Percentiles rank a stretch among this genome's conserved stretches.
phyloP scores from a whole-genome alignment of 116 monocot genomes.

The Zostera marina region DNA sequence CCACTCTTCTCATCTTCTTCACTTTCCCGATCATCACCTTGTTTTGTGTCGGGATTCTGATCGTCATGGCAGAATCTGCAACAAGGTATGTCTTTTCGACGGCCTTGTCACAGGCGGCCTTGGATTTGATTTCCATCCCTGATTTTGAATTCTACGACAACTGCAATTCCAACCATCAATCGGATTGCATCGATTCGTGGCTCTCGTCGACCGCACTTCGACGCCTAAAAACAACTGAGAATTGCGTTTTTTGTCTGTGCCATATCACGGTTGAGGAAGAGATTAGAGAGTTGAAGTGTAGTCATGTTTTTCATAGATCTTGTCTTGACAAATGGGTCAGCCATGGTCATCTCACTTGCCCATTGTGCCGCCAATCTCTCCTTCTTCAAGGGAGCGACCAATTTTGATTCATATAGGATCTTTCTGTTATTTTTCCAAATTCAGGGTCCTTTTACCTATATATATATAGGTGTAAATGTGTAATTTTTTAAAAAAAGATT shows the following conservation, averaged over 20 bases:
- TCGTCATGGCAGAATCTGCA: neutral
- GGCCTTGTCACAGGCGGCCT: neutral
- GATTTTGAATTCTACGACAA: neutral
- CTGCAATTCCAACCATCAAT: neutral
- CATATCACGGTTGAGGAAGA: conserved; percentile 18
- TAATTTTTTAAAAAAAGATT: too few relatives aligned
- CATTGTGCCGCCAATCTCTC: conserved; percentile 12
- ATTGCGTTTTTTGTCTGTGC: conserved; percentile 18
- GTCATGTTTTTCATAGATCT: conserved; percentile 21
- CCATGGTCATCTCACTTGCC: conserved; percentile 8
- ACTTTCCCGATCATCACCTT: neutral
- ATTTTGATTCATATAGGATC: too few relatives aligned
- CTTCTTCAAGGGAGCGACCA: neutral
- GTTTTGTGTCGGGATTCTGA: neutral
- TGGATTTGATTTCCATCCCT: too few relatives aligned
- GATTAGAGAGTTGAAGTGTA: conserved; percentile 14
- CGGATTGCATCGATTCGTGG: neutral
- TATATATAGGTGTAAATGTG: too few relatives aligned
- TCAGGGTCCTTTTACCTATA: too few relatives aligned
- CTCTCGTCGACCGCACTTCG: neutral
- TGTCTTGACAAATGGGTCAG: conserved; percentile 18
- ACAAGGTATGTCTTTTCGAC: neutral
- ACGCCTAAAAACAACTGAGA: neutral
- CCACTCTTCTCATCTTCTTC: neutral
- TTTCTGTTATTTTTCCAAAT: too few relatives aligned